Evolutionary conservation across 345 rosid genomes (phyloP), one percentile per base, ranked within the genome.

Genomic region (Citrus trifoliata): DNA sequence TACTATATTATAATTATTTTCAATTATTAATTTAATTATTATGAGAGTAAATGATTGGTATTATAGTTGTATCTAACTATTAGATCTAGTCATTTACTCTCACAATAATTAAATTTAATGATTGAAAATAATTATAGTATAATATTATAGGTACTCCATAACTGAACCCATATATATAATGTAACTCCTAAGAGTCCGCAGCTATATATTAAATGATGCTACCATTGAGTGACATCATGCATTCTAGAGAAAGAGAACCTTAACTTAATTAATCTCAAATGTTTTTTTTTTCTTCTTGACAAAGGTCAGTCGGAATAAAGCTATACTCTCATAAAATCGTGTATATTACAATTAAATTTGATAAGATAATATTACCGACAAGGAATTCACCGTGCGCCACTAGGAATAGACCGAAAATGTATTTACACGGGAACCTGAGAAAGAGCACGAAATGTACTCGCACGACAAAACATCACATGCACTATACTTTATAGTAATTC

Each of bases 1-100:
- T 32, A 32, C 4, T 0, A 32, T 32, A 32, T 3, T 32, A 32
- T 32, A 32, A 32, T 32, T 32, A 32, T 4, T 32, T 32, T 32
- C 4, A 30, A 30, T 0, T 30, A 30, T 30, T 30, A 30, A 28
- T 2, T 28, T 28, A 30, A 30, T 30, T 30, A 30, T 30, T 30
- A 3, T 30, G 0, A 32, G 0, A 32, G 4, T 0, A 32, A 32
- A 32, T 32, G 0, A 0, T 32, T 32, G 0, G 4, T 32, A 32
- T 0, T 0, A 32, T 0, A 32, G 4, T 32, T n/a, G n/a, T n/a
- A n/a, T n/a, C n/a, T n/a, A n/a, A n/a, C n/a, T n/a, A n/a, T n/a
- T n/a, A n/a, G n/a, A n/a, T n/a, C n/a, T n/a, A n/a, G n/a, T n/a
- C n/a, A n/a, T n/a, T n/a, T n/a, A n/a, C n/a, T n/a, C n/a, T n/a